Conservation (phyloP, 805 yeast genomes). For the Saccharomycopsis oosterbeekiorum region DNA sequence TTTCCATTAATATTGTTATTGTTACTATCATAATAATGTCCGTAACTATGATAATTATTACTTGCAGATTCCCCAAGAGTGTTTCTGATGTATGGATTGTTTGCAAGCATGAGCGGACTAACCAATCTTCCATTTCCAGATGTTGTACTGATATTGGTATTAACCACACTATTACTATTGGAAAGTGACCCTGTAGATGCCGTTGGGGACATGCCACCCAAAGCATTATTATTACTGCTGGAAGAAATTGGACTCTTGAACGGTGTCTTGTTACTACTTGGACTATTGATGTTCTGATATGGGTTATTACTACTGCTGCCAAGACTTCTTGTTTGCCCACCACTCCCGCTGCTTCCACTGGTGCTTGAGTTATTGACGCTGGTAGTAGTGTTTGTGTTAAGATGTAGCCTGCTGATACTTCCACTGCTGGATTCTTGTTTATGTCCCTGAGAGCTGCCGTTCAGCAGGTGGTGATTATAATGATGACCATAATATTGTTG, state of each 20-base stretch:
- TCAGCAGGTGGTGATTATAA: background rate
- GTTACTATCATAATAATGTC: background rate
- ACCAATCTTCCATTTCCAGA: background rate
- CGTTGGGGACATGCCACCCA: background rate
- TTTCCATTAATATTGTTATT: background rate
- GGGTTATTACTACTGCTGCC: conserved; percentile 9
- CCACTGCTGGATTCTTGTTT: background rate
- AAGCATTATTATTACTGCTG: background rate
- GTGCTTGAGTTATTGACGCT: background rate
- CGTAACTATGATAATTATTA: background rate
- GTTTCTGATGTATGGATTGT: conserved; percentile 16
- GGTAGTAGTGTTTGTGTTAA: background rate
- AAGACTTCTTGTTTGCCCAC: background rate
- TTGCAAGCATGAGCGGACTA: conserved; percentile 1
- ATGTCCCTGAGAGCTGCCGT: background rate
- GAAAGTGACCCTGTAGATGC: background rate
- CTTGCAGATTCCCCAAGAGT: conserved; percentile 4
- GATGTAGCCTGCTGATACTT: background rate
- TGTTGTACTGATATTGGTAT: background rate
- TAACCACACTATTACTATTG: background rate
- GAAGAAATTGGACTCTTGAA: background rate
- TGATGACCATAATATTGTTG: background rate
- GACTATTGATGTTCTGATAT: conserved; percentile 17
- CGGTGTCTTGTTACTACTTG: background rate
- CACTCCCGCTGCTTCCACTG: background rate